phyloP scores from a whole-genome alignment of 306 rosid species.

The Hylodesmum podocarpum region DNA sequence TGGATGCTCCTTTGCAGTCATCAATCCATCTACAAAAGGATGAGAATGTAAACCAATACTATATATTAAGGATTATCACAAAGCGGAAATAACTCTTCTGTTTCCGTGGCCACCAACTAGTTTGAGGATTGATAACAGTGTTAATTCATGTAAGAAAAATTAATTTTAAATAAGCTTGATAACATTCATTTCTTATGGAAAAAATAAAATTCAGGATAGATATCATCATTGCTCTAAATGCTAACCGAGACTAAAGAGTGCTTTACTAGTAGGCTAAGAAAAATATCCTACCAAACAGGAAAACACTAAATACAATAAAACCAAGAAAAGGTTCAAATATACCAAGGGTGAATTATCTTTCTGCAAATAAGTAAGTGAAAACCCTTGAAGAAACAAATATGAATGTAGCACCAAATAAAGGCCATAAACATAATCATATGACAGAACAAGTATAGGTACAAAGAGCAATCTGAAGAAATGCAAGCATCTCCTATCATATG shows the following conservation, averaged over 20 bases:
- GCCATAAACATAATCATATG: background rate
- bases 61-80: constrained; percentile 7
- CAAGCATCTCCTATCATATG: background rate
- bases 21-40: constrained; percentile 51
- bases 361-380: background rate
- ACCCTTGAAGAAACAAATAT: background rate
- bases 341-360: constrained; percentile 9
- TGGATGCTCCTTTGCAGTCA: constrained; percentile 62
- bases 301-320: background rate
- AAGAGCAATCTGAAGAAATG: background rate
- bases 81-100: background rate
- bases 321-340: background rate
- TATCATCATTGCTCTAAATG: background rate
- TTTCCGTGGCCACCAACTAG: background rate
- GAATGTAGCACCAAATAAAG: constrained; percentile 7
- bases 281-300: background rate
- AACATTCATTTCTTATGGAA: background rate
- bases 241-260: background rate
- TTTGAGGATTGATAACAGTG: background rate
- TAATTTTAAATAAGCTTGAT: background rate
- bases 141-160: background rate
- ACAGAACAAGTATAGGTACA: background rate
- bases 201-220: background rate
- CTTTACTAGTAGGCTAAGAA: background rate
- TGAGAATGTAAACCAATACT: constrained; percentile 13